Percentiles rank a stretch among this genome's conserved stretches.
Evolutionary conservation across 371 early-diverging fungal species (phyloP).

Genomic region (Fennellomyces sp.): DNA sequence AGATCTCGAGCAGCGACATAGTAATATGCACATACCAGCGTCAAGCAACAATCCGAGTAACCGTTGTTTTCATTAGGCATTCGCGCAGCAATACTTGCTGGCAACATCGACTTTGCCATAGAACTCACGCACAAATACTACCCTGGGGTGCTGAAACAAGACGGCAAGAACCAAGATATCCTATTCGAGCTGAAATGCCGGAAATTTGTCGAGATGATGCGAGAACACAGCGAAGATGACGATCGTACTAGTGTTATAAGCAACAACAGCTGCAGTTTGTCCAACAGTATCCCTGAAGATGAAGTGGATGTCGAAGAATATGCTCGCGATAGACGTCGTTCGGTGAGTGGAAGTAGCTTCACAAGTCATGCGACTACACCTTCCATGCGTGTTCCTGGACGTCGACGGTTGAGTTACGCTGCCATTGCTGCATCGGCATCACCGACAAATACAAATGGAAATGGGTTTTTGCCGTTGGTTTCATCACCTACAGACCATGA

Average conservation of each 20-base stretch:
- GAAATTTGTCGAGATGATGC: slow-evolving; percentile 87
- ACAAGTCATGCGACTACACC: slow-evolving; percentile 9
- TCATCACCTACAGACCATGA: slow-evolving; percentile 11
- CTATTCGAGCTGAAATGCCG: slow-evolving; percentile 80
- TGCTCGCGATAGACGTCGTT: slow-evolving; percentile 3
- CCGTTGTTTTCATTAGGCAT: slow-evolving; percentile 51
- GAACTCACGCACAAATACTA: slow-evolving; percentile 58
- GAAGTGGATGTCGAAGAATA: slow-evolving; percentile 3
- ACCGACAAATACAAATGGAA: slow-evolving; percentile 11
- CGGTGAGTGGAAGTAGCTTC: slow-evolving; percentile 2
- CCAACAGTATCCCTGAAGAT: slow-evolving; percentile 7
- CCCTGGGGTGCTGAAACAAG: slow-evolving; percentile 59
- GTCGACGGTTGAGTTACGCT: slow-evolving; percentile 34
- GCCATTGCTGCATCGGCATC: slow-evolving; percentile 36
- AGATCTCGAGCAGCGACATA: slow-evolving; percentile 31
- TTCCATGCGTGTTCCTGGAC: slow-evolving; percentile 17
- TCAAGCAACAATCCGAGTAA: neutral
- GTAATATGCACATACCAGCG: no score
- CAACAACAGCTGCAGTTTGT: neutral
- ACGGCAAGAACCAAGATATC: slow-evolving; percentile 34
- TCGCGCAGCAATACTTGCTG: slow-evolving; percentile 60
- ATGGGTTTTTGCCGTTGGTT: slow-evolving; percentile 3
- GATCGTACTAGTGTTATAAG: slow-evolving; percentile 10
- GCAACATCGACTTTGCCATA: slow-evolving; percentile 76
- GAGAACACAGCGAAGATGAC: slow-evolving; percentile 22